A percentile compares a stretch with the other conserved stretches of the same genome.
These are phyloP conservation scores for Elsinoe perseae DNA, from an alignment of 2,329 filamentous ascomycete species.

Conservation along the genomic window DNA sequence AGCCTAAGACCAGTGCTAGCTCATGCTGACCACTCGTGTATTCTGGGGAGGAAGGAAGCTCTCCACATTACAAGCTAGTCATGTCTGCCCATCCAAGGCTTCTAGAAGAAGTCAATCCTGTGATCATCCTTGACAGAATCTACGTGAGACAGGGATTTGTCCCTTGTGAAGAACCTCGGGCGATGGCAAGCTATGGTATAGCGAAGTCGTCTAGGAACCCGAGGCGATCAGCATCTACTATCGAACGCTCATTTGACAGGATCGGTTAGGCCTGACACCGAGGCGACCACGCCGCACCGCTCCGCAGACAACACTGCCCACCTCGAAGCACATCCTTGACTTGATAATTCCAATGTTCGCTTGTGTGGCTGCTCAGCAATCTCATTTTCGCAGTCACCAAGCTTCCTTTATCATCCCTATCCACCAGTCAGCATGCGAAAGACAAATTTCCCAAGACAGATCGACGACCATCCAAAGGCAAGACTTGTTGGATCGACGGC, in stretches of 20 bases:
- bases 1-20: not conserved
- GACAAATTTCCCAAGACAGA: not conserved
- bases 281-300: conserved; percentile 5
- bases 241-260: not conserved
- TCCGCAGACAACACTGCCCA: not conserved
- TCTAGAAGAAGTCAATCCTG: conserved; percentile 6
- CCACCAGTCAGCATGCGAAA: conserved; percentile 2
- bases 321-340: not conserved
- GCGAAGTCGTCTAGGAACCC: not conserved
- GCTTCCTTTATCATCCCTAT: conserved; percentile 11
- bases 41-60: not conserved
- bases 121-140: not conserved
- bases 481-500: conserved; percentile 6
- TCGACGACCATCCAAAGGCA: not conserved
- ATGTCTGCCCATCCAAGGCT: not conserved
- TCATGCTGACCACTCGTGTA: not conserved
- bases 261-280: not conserved
- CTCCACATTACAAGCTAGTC: not conserved
- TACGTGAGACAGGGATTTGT: not conserved
- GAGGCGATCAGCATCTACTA: too few relatives aligned
- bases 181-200: too few relatives aligned
- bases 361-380: not conserved
- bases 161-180: not conserved
- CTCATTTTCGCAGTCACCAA: not conserved
- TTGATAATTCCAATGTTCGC: not conserved